A percentile compares a stretch with the other conserved stretches of the same genome.
Evolutionary conservation across 1,284 basidiomycete species (phyloP).

Genomic region (Marasmius sp.): DNA sequence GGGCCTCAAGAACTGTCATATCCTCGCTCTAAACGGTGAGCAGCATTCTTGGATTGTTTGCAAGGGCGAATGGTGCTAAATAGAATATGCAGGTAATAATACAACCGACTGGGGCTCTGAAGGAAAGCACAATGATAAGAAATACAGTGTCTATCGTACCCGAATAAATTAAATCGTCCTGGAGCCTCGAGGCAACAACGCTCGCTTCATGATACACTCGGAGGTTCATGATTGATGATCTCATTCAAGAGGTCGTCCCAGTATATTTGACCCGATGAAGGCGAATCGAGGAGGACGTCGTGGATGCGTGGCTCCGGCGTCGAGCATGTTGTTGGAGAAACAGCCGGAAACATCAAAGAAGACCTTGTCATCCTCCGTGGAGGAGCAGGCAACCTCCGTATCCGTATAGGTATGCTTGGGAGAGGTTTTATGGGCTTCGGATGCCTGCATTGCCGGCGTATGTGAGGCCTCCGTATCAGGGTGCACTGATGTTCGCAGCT

Average conservation of each 20-base stretch:
- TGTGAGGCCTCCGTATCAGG: slow-evolving; percentile 13
- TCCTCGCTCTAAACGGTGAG: too few species aligned
- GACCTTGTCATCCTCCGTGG: slow-evolving; percentile 10
- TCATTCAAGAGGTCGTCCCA: slow-evolving; percentile 31
- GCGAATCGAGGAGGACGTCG: background rate
- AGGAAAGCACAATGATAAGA: too few species aligned
- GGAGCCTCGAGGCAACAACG: too few species aligned
- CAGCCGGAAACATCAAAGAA: slow-evolving; percentile 6
- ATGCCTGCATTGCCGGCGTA: slow-evolving; percentile 10
- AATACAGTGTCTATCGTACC: too few species aligned
- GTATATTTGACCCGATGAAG: slow-evolving; percentile 21
- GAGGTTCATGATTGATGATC: background rate
- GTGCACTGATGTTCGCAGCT: slow-evolving; percentile 11
- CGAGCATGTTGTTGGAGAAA: slow-evolving; percentile 13
- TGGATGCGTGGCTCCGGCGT: slow-evolving; percentile 8
- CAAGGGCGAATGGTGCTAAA: too few species aligned
- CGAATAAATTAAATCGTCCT: too few species aligned
- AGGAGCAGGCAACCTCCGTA: slow-evolving; percentile 11
- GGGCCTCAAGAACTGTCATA: too few species aligned
- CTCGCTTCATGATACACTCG: background rate
- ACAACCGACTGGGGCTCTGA: too few species aligned
- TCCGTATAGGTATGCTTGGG: slow-evolving; percentile 10
- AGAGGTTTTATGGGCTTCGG: slow-evolving; percentile 12
- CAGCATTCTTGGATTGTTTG: too few species aligned
- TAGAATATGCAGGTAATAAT: too few species aligned